Conservation (phyloP, 495 filamentous ascomycete genomes). For the Tuber indicum region DNA sequence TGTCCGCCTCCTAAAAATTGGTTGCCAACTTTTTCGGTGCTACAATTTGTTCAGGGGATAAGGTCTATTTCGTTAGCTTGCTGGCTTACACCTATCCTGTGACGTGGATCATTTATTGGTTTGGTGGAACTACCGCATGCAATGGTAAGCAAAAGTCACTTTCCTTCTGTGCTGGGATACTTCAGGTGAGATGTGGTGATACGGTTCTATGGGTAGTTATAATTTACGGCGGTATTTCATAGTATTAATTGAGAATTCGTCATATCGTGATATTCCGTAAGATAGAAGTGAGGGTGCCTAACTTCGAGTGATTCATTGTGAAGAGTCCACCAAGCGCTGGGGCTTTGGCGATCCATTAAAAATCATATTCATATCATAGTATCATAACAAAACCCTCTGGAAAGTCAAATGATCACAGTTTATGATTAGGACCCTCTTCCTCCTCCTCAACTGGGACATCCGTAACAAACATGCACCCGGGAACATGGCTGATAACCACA, state of each 20-base stretch:
- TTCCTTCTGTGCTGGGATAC: background rate
- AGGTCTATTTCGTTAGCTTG: background rate
- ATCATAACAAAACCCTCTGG: too few species aligned
- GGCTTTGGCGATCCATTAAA: background rate
- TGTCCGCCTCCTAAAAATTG: background rate
- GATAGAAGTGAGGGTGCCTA: background rate
- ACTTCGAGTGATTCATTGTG: background rate
- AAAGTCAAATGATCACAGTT: background rate
- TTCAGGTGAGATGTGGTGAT: background rate
- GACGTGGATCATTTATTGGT: background rate
- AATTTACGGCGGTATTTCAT: background rate
- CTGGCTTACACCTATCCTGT: background rate
- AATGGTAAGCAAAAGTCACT: background rate
- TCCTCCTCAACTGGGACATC: constrained; percentile 46
- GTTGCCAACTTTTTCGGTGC: background rate
- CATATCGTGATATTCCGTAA: background rate
- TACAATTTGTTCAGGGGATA: background rate
- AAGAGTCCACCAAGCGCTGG: background rate
- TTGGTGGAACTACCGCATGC: background rate
- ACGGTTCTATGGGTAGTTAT: background rate
- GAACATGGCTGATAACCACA: constrained; percentile 51
- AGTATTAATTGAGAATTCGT: background rate
- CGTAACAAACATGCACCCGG: constrained; percentile 53
- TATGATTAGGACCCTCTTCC: constrained; percentile 4
- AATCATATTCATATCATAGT: background rate